A percentile compares a stretch with the other conserved stretches of the same genome.
Evolutionary conservation across 2,329 filamentous ascomycete genomes (phyloP).

Genomic region (Penicillium aurantiogriseum): DNA sequence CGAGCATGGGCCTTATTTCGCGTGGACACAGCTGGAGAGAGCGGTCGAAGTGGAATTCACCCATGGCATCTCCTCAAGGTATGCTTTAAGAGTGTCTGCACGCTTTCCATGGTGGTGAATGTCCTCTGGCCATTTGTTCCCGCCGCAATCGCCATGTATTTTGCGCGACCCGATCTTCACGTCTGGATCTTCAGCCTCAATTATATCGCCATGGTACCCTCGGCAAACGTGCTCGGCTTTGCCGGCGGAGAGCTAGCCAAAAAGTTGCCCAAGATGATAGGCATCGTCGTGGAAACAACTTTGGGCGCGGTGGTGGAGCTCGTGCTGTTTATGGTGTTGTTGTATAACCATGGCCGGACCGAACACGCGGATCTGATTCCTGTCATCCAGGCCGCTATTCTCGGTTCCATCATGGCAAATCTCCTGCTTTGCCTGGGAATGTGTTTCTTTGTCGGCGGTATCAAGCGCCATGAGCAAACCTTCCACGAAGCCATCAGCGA

Average conservation of each 20-base stretch:
- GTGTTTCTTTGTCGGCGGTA: conserved; percentile 76
- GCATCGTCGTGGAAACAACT: conserved; percentile 51
- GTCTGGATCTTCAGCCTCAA: conserved; percentile 67
- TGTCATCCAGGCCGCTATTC: conserved; percentile 80
- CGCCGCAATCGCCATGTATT: conserved; percentile 65
- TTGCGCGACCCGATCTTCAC: conserved; percentile 55
- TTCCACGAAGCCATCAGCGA: conserved; percentile 78
- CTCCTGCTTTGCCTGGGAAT: conserved; percentile 75
- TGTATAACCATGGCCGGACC: conserved; percentile 52
- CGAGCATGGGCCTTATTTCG: conserved; percentile 32
- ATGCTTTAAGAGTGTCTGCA: conserved; percentile 62
- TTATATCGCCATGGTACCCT: conserved; percentile 75
- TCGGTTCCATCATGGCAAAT: conserved; percentile 80
- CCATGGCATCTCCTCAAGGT: conserved; percentile 64
- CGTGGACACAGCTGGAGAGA: conserved; percentile 57
- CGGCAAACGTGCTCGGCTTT: conserved; percentile 73
- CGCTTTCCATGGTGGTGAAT: conserved; percentile 64
- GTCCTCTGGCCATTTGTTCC: conserved; percentile 74
- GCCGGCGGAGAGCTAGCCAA: conserved; percentile 69
- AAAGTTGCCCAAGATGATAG: conserved; percentile 71
- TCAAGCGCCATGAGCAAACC: conserved; percentile 63
- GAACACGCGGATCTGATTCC: conserved; percentile 47
- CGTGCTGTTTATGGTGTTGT: conserved; percentile 75
- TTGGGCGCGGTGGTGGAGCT: conserved; percentile 77
- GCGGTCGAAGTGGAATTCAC: conserved; percentile 65